These are phyloP conservation scores for Silybum marianum DNA, from an alignment of 129 eudicot species.

Conservation along the genomic window DNA sequence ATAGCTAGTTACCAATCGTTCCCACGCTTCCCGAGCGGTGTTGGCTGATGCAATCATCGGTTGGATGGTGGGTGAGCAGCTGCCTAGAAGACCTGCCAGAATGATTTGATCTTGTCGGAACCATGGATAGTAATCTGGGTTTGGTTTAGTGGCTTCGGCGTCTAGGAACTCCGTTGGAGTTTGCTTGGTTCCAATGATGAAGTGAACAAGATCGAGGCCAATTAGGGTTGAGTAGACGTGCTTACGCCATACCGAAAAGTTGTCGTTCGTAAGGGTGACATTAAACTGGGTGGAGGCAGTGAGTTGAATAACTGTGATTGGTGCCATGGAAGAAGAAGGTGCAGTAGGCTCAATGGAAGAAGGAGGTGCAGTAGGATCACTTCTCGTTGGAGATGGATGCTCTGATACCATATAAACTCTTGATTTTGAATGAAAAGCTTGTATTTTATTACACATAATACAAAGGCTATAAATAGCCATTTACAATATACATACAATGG, in stretches of 20 bases:
- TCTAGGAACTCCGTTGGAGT: background rate
- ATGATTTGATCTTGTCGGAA: background rate
- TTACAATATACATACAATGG: slow-evolving; percentile 5
- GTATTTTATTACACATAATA: background rate
- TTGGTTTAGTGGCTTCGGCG: slow-evolving; percentile 4
- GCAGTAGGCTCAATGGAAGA: too few relatives aligned
- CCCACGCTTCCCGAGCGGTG: slow-evolving; percentile 14
- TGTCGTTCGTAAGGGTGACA: too few relatives aligned
- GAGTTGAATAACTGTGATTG: too few relatives aligned
- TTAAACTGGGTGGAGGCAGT: too few relatives aligned
- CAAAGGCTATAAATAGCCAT: background rate
- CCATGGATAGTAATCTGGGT: background rate
- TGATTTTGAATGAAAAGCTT: background rate
- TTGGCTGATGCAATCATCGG: slow-evolving; percentile 14
- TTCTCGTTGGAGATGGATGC: too few relatives aligned
- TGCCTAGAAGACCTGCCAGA: slow-evolving; percentile 6
- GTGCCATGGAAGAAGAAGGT: too few relatives aligned
- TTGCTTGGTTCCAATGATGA: background rate
- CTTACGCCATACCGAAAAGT: background rate
- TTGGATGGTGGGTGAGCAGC: slow-evolving; percentile 15
- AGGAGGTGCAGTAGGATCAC: too few relatives aligned
- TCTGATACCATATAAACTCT: background rate
- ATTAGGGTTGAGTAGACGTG: background rate
- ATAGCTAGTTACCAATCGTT: slow-evolving; percentile 6
- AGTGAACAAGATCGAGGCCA: background rate